Evolutionary conservation across 2,329 filamentous ascomycete genomes (phyloP), one percentile per base, ranked within the genome.

Genomic region (Epicoccum nigrum): DNA sequence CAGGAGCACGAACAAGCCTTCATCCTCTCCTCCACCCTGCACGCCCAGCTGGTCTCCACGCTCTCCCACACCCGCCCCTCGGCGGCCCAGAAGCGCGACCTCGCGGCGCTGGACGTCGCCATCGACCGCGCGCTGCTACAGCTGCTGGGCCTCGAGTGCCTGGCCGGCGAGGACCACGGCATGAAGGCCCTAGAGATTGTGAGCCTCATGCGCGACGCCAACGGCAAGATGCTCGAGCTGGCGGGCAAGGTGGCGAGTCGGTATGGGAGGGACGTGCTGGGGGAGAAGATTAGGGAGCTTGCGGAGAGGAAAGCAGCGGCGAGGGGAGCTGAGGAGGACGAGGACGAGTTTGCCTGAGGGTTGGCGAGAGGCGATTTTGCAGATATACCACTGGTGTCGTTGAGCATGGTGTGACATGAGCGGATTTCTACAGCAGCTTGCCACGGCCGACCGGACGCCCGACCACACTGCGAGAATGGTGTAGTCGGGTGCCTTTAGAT

Each of bases 111-210:
- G 47, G 90, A 96, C 72, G 78, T 95, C 35, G 90, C 95, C 35
- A 85, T 96, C 30, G 92, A 99, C 77, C 96, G 96, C 77, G 86
- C 88, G 34, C 79, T 99, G 42, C 78, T 99, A 58, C 92, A 97
- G 77, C 82, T 97, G 70, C 79, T 99, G 67, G 92, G 90, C 2
- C 79, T 88, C 6, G 94, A 97, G 77, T 99, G 94, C 71, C 86
- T 92, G 53, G 90, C 94, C 60, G 91, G 92, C 35, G 94, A 99
- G 72, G 92, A 97, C 57, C 82, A 89, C 23, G 93, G 92, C 5
- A 97, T 97, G 91, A 91, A 93, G 61, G 93, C 93, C 0, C 78
- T 99, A 28, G 95, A 99, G 76, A 83, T 97, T 65, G 94, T 96
- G 23, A 81, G 83, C 55, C 79, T 99, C 65, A 89, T 99, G 86